Percentiles rank a stretch among this genome's conserved stretches.
Conservation (phyloP, 345 rosid species). For the Hibiscus trionum region DNA sequence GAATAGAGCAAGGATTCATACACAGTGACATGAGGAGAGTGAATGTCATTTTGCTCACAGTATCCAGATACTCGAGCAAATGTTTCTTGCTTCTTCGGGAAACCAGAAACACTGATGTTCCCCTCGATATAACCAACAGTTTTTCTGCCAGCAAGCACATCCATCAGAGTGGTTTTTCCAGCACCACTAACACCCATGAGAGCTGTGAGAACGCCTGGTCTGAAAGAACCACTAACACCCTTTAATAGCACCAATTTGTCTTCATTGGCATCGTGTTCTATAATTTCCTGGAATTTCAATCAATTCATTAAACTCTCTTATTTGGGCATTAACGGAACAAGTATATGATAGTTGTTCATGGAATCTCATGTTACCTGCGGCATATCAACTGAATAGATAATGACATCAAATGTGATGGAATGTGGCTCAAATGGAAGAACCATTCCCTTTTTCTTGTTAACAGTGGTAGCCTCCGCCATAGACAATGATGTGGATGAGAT, state of each 20-base stretch:
- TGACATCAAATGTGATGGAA: slow-evolving; percentile 49
- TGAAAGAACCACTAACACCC: slow-evolving; percentile 73
- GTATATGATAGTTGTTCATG: not conserved
- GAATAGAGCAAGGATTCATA: slow-evolving; percentile 71
- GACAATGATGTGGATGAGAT: slow-evolving; percentile 11
- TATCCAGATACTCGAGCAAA: slow-evolving; percentile 78
- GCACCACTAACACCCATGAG: slow-evolving; percentile 80
- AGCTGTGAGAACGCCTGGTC: slow-evolving; percentile 82
- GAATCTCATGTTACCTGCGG: slow-evolving; percentile 42
- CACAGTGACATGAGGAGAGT: slow-evolving; percentile 74
- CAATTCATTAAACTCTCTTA: not conserved
- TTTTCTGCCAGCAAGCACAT: slow-evolving; percentile 83
- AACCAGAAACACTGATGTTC: slow-evolving; percentile 59
- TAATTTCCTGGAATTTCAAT: slow-evolving; percentile 41
- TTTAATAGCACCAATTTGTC: slow-evolving; percentile 59
- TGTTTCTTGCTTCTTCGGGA: slow-evolving; percentile 71
- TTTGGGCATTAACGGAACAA: not conserved
- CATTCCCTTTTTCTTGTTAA: slow-evolving; percentile 47
- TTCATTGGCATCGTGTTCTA: slow-evolving; percentile 43
- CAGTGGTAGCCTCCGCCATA: slow-evolving; percentile 11
- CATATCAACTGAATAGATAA: slow-evolving; percentile 66
- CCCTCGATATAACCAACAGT: slow-evolving; percentile 77
- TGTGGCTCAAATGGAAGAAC: slow-evolving; percentile 69
- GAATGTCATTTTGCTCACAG: slow-evolving; percentile 78
- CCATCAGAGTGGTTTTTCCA: slow-evolving; percentile 85